Conservation (phyloP, 108 stramenopile genomes). For the Craspedostauros australis region DNA sequence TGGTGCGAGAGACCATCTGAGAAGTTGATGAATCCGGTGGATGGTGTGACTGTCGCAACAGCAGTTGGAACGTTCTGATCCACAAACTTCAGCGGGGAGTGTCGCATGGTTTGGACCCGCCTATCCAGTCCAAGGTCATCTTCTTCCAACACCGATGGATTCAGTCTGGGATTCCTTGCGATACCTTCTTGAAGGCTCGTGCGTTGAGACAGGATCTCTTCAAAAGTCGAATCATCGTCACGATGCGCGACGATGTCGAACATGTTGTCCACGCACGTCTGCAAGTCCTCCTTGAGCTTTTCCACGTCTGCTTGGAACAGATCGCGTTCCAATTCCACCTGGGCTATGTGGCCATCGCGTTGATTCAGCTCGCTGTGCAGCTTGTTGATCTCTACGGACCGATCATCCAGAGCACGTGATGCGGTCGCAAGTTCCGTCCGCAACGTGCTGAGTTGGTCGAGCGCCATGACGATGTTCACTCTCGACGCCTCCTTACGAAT, state of each 20-base stretch:
- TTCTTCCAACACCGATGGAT: background rate
- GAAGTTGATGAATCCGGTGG: too few species aligned
- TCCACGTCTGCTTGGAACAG: constrained; percentile 31
- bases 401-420: constrained; percentile 7
- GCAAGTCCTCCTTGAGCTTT: constrained; percentile 24
- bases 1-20: too few species aligned
- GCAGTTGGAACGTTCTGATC: background rate
- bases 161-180: background rate
- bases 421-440: constrained; percentile 18
- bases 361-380: constrained; percentile 8
- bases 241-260: constrained; percentile 25
- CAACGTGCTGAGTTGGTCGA: constrained; percentile 32
- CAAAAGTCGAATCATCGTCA: background rate
- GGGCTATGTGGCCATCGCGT: constrained; percentile 14
- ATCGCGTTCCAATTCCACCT: constrained; percentile 31
- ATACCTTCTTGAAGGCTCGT: background rate
- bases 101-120: background rate
- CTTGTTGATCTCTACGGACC: constrained; percentile 13
- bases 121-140: background rate
- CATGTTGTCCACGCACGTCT: constrained; percentile 26
- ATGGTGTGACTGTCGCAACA: too few species aligned
- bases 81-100: background rate
- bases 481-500: constrained; percentile 37
- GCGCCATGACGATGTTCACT: constrained; percentile 27
- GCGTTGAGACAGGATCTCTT: background rate